Evolutionary conservation across 345 rosid genomes (phyloP).

Genomic region (Hypericum androsaemum): DNA sequence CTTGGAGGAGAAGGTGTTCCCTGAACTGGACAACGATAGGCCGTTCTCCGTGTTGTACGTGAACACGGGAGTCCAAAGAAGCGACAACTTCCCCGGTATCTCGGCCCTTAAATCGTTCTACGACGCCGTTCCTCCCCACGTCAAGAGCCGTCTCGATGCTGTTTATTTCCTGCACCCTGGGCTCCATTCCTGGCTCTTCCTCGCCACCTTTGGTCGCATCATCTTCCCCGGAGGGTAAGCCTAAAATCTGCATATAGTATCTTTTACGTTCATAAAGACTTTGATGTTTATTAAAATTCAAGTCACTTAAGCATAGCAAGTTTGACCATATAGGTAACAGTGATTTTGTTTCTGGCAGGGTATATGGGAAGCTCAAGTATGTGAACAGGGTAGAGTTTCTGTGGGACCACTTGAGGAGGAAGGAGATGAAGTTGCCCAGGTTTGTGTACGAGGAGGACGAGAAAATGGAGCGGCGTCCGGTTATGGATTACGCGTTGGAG

Average conservation of each 20-base stretch:
- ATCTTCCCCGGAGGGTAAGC: constrained; percentile 47
- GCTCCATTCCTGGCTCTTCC: constrained; percentile 42
- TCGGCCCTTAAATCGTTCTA: constrained; percentile 35
- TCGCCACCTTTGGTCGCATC: constrained; percentile 57
- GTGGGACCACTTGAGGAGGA: constrained; percentile 56
- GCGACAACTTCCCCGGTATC: constrained; percentile 50
- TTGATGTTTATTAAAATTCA: no score
- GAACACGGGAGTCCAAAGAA: constrained; percentile 37
- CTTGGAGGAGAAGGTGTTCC: constrained; percentile 35
- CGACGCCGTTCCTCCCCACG: constrained; percentile 31
- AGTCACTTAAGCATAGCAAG: no score
- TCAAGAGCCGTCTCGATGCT: constrained; percentile 28
- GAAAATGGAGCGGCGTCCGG: constrained; percentile 35
- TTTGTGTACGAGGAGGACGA: constrained; percentile 50
- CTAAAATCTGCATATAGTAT: no score
- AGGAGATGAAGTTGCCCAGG: constrained; percentile 52
- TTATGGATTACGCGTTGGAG: constrained; percentile 50
- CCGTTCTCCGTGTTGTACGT: constrained; percentile 48
- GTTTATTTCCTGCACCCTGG: constrained; percentile 58
- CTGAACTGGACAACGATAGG: constrained; percentile 20
- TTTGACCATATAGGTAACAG: no score
- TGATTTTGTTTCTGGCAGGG: constrained; percentile 16
- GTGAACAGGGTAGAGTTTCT: constrained; percentile 45
- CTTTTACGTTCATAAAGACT: no score
- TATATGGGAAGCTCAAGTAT: constrained; percentile 44